Base-by-base conservation (phyloP, 1,139 yeast species). In the Kodamaea sp. region DNA sequence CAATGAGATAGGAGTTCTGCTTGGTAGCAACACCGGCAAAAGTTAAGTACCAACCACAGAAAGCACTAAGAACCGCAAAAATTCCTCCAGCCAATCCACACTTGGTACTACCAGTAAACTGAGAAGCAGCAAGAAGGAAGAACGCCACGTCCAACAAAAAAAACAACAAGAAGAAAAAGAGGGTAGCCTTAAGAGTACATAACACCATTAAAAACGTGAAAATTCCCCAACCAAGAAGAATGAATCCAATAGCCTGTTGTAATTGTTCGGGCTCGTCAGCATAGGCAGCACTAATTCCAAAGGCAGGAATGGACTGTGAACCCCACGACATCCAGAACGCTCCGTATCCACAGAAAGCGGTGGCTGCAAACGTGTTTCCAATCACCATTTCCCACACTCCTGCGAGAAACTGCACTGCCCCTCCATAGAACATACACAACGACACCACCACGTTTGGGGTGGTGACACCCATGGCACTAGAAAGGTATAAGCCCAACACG, bases 401-500 rank as follows among this genome's bases (percentile, higher is more conserved):
- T 5, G 74, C 73, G 23, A 71, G 55, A 6, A 73, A 51, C 53
- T 73, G 77, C 15, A 66, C 67, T 0, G 60, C 54, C 7, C 80
- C 80, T 7, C 78, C 73, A 29, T 72, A 71, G 42, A 73, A 72
- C 27, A 58, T 52, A 13, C 64, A 59, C 13, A 70, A 57, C 11
- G 73, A 73, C 31, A 84, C 69, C 38, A 79, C 80, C 19, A 78
- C 66, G 43, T 72, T 68, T 19, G 80, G 67, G 15, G 58, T 57
- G 6, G 15, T 41, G 21, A 80, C 73, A 41, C 61, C 63, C 43
- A 66, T 53, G 8, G 85, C 86, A 18, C 54, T 67, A 34, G 52
- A 46, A 41, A 66, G 66, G 42, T 61, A 65, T 53, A 88, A 63
- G 4, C 90, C 80, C 29, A 87, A 68, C n/a, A 86, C 85, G 59